Evolutionary conservation across 2,329 filamentous ascomycete genomes (phyloP), one percentile per base, ranked within the genome.

Genomic region (Colletotrichum sojae): DNA sequence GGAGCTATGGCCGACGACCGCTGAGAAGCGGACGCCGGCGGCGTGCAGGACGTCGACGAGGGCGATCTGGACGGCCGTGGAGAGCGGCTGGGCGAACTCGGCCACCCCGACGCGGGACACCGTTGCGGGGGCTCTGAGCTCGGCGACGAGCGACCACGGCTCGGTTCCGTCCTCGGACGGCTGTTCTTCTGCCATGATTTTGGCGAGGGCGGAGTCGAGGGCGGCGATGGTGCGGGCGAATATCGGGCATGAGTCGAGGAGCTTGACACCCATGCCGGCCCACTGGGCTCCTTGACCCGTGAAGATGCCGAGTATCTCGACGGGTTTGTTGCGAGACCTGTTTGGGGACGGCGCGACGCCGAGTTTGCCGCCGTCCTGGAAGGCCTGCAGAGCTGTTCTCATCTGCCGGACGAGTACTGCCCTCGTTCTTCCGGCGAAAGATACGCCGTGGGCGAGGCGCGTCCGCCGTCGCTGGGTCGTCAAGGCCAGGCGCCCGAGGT

Each of bases 61-160:
- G 0, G 77, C 86, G 2, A 89, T 78, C 71, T 89, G 88, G 1
- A 90, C 63, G 0, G 84, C 83, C 0, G 82, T 83, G 54, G 79
- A 83, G 6, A 75, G 69, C 43, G 83, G 83, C 70, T 85, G 82
- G n/a, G 79, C 81, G 63, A 85, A 79, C 51, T 83, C 76, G 0
- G 83, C 81, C 27, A 79, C 72, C 0, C 31, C 31, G 9, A 36
- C 31, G 31, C 31, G 31, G 31, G 31, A 36, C 31, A 8, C 4
- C 31, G 31, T 36, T 8, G 31, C 31, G 31, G 31, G 31, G 31
- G 31, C 31, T 10, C 31, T 36, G 31, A 36, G 31, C 31, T 36
- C 31, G 31, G 31, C 6, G 12, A 20, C 9, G 67, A 25, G 36
- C 55, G 55, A 2, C 67, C 67, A 15, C 15, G 25, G 13, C 18